phyloP scores from a whole-genome alignment of 129 eudicot species.

The Artemisia tridentata region DNA sequence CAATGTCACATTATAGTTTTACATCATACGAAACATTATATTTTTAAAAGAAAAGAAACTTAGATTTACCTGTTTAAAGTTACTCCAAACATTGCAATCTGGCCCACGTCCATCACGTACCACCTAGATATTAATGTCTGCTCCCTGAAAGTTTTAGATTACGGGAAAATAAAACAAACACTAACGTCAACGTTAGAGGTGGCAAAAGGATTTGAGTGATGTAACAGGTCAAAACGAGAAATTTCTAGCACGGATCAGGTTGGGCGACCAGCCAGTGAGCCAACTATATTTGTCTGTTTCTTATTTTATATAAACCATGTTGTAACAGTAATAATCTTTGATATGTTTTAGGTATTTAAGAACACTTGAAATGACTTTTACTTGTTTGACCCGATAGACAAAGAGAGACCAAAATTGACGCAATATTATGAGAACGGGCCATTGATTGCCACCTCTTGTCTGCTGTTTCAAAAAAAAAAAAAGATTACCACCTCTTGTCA shows the following conservation, averaged over 20 bases:
- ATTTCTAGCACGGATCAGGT: too few species aligned
- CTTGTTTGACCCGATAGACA: not conserved
- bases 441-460: not conserved
- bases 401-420: not conserved
- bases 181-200: not conserved
- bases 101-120: constrained; percentile 99
- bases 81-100: constrained; percentile 97
- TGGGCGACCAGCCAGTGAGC: too few species aligned
- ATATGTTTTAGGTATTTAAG: not conserved
- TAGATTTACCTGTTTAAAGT: constrained; percentile 77
- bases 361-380: not conserved
- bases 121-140: constrained; percentile 95
- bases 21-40: not conserved
- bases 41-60: not conserved
- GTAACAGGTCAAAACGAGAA: not conserved
- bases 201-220: not conserved
- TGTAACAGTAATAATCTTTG: not conserved
- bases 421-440: not conserved
- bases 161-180: constrained; percentile 20
- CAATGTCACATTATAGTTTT: not conserved
- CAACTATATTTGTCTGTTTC: too few species aligned
- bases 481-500: not conserved
- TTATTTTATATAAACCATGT: not conserved
- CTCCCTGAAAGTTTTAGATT: constrained; percentile 73
- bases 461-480: too few species aligned